Evolutionary conservation across 2,329 filamentous ascomycete species (phyloP).

Genomic region (Byssochlamys sp.): DNA sequence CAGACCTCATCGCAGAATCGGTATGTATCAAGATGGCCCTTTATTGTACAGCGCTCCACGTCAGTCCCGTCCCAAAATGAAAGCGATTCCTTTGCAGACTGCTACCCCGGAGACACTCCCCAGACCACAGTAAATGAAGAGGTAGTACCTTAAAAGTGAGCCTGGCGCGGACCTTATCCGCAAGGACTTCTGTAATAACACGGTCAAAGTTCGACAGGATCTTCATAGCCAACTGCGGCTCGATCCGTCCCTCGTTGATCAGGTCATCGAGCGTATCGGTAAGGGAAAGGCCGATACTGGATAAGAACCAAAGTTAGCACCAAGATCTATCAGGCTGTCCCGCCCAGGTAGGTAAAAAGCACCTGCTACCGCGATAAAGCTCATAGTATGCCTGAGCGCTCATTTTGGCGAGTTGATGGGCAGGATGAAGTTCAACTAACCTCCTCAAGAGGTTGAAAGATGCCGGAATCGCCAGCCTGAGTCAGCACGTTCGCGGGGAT

Average conservation of each 20-base stretch:
- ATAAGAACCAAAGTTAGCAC: conserved; percentile 12
- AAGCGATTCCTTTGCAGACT: not conserved
- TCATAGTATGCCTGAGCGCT: conserved; percentile 64
- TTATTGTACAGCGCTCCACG: conserved; percentile 5
- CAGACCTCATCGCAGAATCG: conserved; percentile 99
- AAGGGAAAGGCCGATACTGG: conserved; percentile 80
- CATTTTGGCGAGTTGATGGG: conserved; percentile 27
- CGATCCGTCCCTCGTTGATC: conserved; percentile 87
- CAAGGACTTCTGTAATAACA: conserved; percentile 79
- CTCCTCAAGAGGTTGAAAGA: not conserved
- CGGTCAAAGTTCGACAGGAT: conserved; percentile 93
- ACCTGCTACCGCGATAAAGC: conserved; percentile 97
- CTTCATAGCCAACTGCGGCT: conserved; percentile 97
- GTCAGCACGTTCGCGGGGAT: not conserved
- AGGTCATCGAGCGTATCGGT: conserved; percentile 96
- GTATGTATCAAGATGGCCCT: conserved; percentile 97
- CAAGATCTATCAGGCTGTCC: conserved; percentile 4
- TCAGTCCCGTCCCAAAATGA: conserved; percentile 7
- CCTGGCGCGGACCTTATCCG: conserved; percentile 83
- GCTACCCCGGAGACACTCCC: not conserved
- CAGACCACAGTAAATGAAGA: not conserved
- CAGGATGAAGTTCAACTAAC: conserved; percentile 2
- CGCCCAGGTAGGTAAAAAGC: conserved; percentile 27
- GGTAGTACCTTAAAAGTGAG: conserved; percentile 79
- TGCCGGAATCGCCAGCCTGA: conserved; percentile 3